Conservation (phyloP, 805 yeast species). For the Myxozyma melibiosi region DNA sequence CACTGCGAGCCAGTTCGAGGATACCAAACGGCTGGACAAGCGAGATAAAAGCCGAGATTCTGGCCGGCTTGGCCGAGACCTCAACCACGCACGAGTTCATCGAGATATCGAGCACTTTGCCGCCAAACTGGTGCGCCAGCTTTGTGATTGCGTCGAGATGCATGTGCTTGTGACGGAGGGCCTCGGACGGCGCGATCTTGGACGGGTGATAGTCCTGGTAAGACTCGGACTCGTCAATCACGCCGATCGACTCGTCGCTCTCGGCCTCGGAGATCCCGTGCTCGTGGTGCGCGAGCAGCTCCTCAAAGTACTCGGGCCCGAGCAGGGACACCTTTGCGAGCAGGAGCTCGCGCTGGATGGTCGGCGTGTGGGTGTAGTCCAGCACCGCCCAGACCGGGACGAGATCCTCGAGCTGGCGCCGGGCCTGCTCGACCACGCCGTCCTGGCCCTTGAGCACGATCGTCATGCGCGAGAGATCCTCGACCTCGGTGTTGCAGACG, state of each 20-base stretch:
- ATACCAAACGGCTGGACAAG: slow-evolving; percentile 95
- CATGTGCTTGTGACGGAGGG: slow-evolving; percentile 88
- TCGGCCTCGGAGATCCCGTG: slow-evolving; percentile 42
- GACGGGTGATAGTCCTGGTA: slow-evolving; percentile 68
- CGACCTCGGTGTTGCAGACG: slow-evolving; percentile 94
- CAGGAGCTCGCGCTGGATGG: slow-evolving; percentile 86
- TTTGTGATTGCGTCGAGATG: slow-evolving; percentile 84
- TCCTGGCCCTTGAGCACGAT: slow-evolving; percentile 92
- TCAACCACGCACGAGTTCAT: slow-evolving; percentile 94
- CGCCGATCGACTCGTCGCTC: slow-evolving; percentile 41
- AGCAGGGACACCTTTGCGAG: slow-evolving; percentile 88
- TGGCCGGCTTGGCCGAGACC: slow-evolving; percentile 88
- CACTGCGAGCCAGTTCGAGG: slow-evolving; percentile 93
- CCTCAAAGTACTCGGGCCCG: slow-evolving; percentile 99
- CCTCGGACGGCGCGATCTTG: slow-evolving; percentile 86
- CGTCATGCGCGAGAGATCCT: slow-evolving; percentile 95
- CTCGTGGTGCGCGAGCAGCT: slow-evolving; percentile 81
- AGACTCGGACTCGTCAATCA: slow-evolving; percentile 10
- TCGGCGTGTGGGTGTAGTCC: slow-evolving; percentile 88
- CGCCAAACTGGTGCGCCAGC: slow-evolving; percentile 85
- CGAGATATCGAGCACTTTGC: slow-evolving; percentile 86
- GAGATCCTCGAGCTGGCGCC: slow-evolving; percentile 95
- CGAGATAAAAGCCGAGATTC: slow-evolving; percentile 82
- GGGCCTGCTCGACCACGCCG: slow-evolving; percentile 95
- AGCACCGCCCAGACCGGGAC: slow-evolving; percentile 98